A percentile compares a stretch with the other conserved stretches of the same genome.
phyloP scores from a whole-genome alignment of 495 filamentous ascomycete genomes.

The Chlorociboria aeruginascens region DNA sequence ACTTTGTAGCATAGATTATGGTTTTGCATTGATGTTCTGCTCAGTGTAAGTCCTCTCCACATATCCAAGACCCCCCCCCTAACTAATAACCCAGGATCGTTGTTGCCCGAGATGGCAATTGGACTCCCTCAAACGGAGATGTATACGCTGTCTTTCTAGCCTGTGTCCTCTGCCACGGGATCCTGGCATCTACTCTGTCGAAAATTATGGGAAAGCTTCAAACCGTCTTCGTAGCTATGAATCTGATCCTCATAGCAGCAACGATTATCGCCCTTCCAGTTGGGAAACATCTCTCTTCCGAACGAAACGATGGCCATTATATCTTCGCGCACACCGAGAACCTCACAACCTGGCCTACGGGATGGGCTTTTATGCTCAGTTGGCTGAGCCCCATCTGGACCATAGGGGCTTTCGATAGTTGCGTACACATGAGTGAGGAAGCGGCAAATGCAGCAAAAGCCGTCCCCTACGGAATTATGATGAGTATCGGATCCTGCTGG shows the following conservation, averaged over 20 bases:
- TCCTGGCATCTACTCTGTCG: conserved; percentile 40
- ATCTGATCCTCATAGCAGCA: conserved; percentile 49
- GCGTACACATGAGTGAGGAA: conserved; percentile 51
- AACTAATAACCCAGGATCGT: conserved; percentile 28
- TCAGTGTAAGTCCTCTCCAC: conserved; percentile 22
- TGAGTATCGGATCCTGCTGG: conserved; percentile 40
- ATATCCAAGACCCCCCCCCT: background rate
- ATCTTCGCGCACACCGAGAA: conserved; percentile 40
- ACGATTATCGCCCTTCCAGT: conserved; percentile 56
- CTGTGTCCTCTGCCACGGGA: conserved; percentile 44
- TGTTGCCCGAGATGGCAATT: conserved; percentile 50
- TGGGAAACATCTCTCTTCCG: conserved; percentile 25
- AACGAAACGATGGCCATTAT: conserved; percentile 32
- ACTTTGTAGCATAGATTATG: conserved; percentile 48
- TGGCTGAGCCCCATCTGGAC: conserved; percentile 61
- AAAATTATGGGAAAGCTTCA: conserved; percentile 59
- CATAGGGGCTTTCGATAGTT: conserved; percentile 38
- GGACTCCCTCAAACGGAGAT: conserved; percentile 44
- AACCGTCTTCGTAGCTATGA: conserved; percentile 48
- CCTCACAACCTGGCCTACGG: conserved; percentile 45
- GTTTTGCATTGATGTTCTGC: conserved; percentile 26
- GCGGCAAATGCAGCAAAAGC: conserved; percentile 49
- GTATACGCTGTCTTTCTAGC: conserved; percentile 54
- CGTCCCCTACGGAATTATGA: conserved; percentile 50
- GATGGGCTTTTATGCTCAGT: conserved; percentile 52